Evolutionary conservation across 768 basidiomycete genomes (phyloP).

Genomic region (Tricholoma sp.): DNA sequence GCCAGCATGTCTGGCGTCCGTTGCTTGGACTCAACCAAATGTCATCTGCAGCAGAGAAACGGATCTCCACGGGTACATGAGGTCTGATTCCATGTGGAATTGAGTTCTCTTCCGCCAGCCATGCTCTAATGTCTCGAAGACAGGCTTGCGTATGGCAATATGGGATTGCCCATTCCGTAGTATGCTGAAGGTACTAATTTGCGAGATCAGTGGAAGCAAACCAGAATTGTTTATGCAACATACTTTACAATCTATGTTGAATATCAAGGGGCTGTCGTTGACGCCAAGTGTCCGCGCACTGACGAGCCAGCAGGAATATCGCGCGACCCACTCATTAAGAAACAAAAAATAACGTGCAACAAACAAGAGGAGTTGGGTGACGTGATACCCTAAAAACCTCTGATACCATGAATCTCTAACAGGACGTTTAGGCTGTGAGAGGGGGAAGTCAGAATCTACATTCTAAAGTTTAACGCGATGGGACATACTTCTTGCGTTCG

Average conservation of each 20-base stretch:
- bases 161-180: constrained; percentile 93
- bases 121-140: constrained; percentile 64
- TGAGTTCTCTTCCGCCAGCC: constrained; percentile 62
- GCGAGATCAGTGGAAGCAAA: constrained; percentile 6
- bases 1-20: constrained; percentile 80
- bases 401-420: constrained; percentile 65
- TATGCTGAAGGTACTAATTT: constrained; percentile 80
- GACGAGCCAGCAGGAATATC: constrained; percentile 66
- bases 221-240: constrained; percentile 22
- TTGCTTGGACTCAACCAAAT: constrained; percentile 92
- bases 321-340: constrained; percentile 60
- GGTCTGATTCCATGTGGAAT: constrained; percentile 74
- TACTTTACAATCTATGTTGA: constrained; percentile 92
- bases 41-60: constrained; percentile 84
- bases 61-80: constrained; percentile 91
- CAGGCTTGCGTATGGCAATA: constrained; percentile 61
- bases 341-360: constrained; percentile 58
- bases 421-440: constrained; percentile 45
- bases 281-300: constrained; percentile 51
- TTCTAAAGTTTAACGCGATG: constrained; percentile 6
- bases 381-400: constrained; percentile 69
- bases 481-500: constrained; percentile 67
- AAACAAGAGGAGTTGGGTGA: constrained; percentile 82
- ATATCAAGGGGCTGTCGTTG: constrained; percentile 77
- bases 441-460: constrained; percentile 4